Conservation (phyloP, 371 early-diverging fungal species). For the Mucor sp. region DNA sequence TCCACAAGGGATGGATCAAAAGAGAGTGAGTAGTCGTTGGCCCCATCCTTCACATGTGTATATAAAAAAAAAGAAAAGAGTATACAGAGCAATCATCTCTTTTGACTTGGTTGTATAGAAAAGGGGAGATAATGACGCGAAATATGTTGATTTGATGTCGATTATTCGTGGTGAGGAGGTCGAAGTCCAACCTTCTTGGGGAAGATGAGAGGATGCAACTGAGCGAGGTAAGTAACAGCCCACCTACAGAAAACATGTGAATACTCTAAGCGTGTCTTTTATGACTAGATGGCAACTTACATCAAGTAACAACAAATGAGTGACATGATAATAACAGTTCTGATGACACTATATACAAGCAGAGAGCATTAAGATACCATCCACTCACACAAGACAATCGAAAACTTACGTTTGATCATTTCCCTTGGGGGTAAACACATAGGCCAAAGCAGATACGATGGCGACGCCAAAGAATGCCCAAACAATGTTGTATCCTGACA, state of each 20-base stretch:
- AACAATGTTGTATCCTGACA: conserved; percentile 62
- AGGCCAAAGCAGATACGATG: conserved; percentile 44
- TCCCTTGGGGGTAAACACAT: conserved; percentile 59
- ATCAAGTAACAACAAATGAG: conserved; percentile 63
- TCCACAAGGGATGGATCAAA: background rate
- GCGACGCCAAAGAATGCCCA: conserved; percentile 53
- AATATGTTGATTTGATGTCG: background rate
- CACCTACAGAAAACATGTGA: conserved; percentile 52
- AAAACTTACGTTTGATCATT: conserved; percentile 62
- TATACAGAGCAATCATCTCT: background rate
- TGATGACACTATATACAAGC: conserved; percentile 47
- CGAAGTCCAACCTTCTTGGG: conserved; percentile 69
- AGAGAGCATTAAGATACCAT: background rate
- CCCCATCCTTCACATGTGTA: background rate
- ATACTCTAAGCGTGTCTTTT: background rate
- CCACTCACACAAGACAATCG: background rate
- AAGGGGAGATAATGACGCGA: background rate
- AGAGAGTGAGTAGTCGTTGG: background rate
- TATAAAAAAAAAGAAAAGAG: background rate
- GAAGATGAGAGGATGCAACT: conserved; percentile 69
- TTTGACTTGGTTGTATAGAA: background rate
- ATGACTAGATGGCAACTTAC: conserved; percentile 36
- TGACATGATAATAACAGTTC: conserved; percentile 74
- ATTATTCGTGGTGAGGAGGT: conserved; percentile 39
- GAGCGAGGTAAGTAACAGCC: conserved; percentile 77